Evolutionary conservation across 768 basidiomycete genomes (phyloP), one percentile per base, ranked within the genome.

Genomic region (Mycena latifolia): DNA sequence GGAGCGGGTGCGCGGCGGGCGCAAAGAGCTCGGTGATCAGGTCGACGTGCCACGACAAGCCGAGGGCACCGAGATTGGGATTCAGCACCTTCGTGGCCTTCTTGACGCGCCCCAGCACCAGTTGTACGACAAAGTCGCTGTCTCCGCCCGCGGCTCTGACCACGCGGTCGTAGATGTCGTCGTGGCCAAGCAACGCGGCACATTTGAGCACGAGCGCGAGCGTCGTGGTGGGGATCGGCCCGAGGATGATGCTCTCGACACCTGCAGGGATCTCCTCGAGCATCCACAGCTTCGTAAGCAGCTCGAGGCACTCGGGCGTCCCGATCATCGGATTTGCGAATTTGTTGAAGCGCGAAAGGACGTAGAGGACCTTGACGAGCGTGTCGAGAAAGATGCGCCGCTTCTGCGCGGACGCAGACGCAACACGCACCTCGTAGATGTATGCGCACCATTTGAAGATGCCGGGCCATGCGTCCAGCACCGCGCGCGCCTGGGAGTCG

Each of bases 381-480:
- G 77, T 48, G 54, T 79, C 79, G 41, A 79, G 43, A 8, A 74
- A 58, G 24, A 65, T 63, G 22, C 72, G 67, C 12, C 73, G 55
- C 7, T 65, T 56, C 39, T 67, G 55, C 39, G 29, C 69, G 3
- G 50, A 61, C 59, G 35, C 74, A 67, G 41, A 77, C 17, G 37
- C 55, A 20, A 63, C 66, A 45, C 76, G 73, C 7, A 69, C 65
- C 4, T 73, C 69, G 70, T 73, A 77, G 53, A 82, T 72, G 68
- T 72, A 81, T 0, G 69, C 61, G 63, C 77, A 75, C 79, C 81
- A 81, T 55, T 77, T 76, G 72, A 75, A 79, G 17, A 79, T 72
- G 3, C 75, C 78, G 1, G 74, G 76, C 79, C 80, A 82, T 10
- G 71, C 74, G 5, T 67, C 37, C 3, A 72, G 48, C 18, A 79